Base-by-base conservation (phyloP, 176 grass and related monocot species). In the Saccharum spontaneum region DNA sequence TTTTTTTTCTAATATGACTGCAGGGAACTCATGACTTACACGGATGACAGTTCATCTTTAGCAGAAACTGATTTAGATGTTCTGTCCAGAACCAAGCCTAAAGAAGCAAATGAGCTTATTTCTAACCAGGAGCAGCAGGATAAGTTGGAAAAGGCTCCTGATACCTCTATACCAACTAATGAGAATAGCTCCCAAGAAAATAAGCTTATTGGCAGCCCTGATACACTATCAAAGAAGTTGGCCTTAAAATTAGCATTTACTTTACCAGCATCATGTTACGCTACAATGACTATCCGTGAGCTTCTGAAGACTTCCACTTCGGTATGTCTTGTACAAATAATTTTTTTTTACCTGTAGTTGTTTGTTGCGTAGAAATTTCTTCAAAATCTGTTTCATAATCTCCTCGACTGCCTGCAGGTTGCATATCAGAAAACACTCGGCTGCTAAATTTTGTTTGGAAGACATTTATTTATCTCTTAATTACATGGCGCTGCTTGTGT, bases 281-380 rank as follows among this genome's bases (percentile, higher is more conserved):
- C 97, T 76, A 99, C 97, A 54, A 99, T 99, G 90, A 90, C 82
- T 44, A 92, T 99, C 55, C 89, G 97, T 70, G 97, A 99, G 86
- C 76, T 96, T 18, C 91, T 95, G 76, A 99, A 99, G 84, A 86
- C 71, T 86, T 96, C 93, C 44, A 92, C 91, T 18, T 91, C 85
- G 55, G 97, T 99, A 99, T 81, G 79, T 81, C 28, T 70, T 67
- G 13, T 66, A 11, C 62, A 49, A 15, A 49, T 49, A 16, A n/a
- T n/a, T 85, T 71, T 71, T 6, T 39, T 78, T 48, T 28, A 74
- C 46, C 61, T 76, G 4, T 60, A 24, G 55, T 65, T 65, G 70
- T 44, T 22, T 5, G 40, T 67, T 50, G 33, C 49, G 37, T 63
- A 18, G 37, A 64, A 26, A 82, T 44, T 46, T 13, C 10, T 57